A percentile compares a stretch with the other conserved stretches of the same genome.
Conservation (phyloP, 495 filamentous ascomycete genomes). For the Penicillium subrubescens region DNA sequence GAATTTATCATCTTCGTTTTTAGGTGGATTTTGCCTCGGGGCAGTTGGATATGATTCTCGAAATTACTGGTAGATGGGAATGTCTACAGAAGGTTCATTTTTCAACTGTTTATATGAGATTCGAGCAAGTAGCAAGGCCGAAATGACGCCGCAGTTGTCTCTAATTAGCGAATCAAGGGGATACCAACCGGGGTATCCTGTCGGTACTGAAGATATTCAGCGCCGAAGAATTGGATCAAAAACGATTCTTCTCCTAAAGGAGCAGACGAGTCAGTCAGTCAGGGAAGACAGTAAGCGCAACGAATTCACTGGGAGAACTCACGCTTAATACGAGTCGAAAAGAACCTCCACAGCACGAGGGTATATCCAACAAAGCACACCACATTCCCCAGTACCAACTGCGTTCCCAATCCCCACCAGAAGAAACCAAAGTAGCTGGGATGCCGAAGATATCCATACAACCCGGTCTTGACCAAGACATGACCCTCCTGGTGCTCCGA, state of each 20-base stretch:
- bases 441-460: conserved; percentile 69
- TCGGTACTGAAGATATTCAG: conserved; percentile 77
- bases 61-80: no score
- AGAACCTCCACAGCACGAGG: conserved; percentile 82
- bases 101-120: background rate
- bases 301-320: conserved; percentile 28
- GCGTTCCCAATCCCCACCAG: conserved; percentile 95
- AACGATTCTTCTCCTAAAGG: conserved; percentile 70
- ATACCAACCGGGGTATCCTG: conserved; percentile 70
- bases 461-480: conserved; percentile 73
- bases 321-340: conserved; percentile 68
- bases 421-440: conserved; percentile 97
- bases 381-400: conserved; percentile 83
- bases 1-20: no score
- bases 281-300: background rate
- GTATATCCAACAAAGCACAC: conserved; percentile 75
- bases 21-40: no score
- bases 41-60: no score
- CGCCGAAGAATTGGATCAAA: conserved; percentile 79
- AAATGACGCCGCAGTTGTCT: background rate
- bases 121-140: background rate
- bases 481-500: conserved; percentile 65
- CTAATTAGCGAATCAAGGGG: conserved; percentile 57
- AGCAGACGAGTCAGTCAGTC: background rate
- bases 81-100: background rate